Conservation (phyloP, 2,329 filamentous ascomycete genomes). For the Trichoderma atroviride region DNA sequence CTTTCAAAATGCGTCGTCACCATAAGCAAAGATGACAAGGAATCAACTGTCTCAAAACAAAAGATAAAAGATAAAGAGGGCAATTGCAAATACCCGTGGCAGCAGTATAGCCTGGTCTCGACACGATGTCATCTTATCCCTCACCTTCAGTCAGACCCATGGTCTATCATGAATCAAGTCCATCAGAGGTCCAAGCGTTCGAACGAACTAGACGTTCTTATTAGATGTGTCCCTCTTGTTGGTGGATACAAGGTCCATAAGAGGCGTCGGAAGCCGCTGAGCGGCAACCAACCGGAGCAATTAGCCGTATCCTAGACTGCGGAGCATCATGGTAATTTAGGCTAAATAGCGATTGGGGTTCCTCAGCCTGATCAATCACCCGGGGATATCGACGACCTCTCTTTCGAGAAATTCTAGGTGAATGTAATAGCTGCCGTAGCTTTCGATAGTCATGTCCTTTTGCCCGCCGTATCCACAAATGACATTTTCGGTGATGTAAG, state of each 20-base stretch:
- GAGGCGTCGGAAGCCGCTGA: conserved; percentile 2
- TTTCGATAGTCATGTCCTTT: conserved; percentile 3
- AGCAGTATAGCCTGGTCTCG: background rate
- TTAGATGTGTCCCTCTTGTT: conserved; percentile 1
- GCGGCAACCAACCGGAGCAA: conserved; percentile 25
- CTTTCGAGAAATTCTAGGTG: conserved; percentile 6
- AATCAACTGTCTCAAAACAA: background rate
- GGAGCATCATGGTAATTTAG: conserved; percentile 10
- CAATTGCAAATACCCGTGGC: conserved; percentile 12
- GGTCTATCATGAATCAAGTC: conserved; percentile 19
- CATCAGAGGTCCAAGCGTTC: background rate
- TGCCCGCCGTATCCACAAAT: conserved; percentile 14
- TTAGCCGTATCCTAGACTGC: conserved; percentile 22
- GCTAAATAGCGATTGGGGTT: conserved; percentile 15
- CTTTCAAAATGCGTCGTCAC: conserved; percentile 10
- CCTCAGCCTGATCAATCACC: conserved; percentile 25
- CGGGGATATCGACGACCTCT: conserved; percentile 18
- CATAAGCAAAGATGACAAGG: conserved; percentile 1
- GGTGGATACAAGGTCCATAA: conserved; percentile 12
- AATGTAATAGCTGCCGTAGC: background rate
- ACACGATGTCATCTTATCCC: conserved; percentile 12
- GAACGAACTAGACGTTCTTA: background rate
- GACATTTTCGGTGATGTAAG: conserved; percentile 8
- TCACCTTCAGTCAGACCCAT: background rate
- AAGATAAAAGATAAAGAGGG: background rate